Percentiles rank a stretch among this genome's conserved stretches.
Conservation (phyloP, 805 yeast genomes). For the Torulaspora indica region DNA sequence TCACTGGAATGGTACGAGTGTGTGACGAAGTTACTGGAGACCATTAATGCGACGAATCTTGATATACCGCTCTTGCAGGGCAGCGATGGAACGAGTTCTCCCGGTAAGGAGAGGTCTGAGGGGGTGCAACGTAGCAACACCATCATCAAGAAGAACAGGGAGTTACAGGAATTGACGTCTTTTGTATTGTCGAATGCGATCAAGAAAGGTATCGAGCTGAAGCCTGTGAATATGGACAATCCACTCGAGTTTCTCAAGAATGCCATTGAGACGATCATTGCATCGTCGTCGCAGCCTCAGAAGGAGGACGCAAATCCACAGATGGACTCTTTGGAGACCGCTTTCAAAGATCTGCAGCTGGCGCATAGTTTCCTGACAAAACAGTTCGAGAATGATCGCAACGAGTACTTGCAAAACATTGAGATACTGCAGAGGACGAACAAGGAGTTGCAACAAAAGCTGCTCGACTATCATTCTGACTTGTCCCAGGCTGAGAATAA, state of each 20-base stretch:
- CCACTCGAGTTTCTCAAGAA: slow-evolving; percentile 29
- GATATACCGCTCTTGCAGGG: slow-evolving; percentile 12
- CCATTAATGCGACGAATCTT: slow-evolving; percentile 22
- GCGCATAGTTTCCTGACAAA: slow-evolving; percentile 65
- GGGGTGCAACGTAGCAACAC: slow-evolving; percentile 9
- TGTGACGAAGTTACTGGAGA: slow-evolving; percentile 19
- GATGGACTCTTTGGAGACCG: slow-evolving; percentile 44
- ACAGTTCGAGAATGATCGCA: slow-evolving; percentile 63
- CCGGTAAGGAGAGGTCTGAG: background rate
- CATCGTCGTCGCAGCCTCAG: slow-evolving; percentile 1
- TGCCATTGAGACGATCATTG: slow-evolving; percentile 27
- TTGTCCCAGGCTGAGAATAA: slow-evolving; percentile 39
- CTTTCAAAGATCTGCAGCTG: slow-evolving; percentile 62
- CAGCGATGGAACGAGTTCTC: background rate
- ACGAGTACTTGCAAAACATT: slow-evolving; percentile 48
- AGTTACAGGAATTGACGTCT: slow-evolving; percentile 31
- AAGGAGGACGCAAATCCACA: slow-evolving; percentile 1
- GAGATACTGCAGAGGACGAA: slow-evolving; percentile 52
- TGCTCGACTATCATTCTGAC: slow-evolving; percentile 39
- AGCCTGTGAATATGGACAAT: slow-evolving; percentile 23
- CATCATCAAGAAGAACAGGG: slow-evolving; percentile 6
- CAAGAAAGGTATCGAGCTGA: slow-evolving; percentile 28
- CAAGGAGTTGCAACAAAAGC: slow-evolving; percentile 47
- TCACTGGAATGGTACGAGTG: slow-evolving; percentile 22
- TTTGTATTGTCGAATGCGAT: slow-evolving; percentile 31